Evolutionary conservation across 176 grass and related monocot species (phyloP).

Genomic region (Musa troglodytarum): DNA sequence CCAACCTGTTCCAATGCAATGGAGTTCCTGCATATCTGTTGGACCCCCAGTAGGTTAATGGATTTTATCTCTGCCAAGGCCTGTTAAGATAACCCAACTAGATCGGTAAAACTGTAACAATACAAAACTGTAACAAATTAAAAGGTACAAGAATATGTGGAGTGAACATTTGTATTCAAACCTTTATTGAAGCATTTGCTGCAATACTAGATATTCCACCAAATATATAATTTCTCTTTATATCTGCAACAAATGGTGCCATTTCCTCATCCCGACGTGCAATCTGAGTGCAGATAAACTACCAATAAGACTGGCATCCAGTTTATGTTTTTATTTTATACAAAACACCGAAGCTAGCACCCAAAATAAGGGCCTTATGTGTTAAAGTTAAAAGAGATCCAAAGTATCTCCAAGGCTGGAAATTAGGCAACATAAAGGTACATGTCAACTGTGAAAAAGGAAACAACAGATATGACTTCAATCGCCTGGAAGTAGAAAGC

Average conservation of each 20-base stretch:
- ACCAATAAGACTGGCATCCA: constrained; percentile 16
- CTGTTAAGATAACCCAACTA: constrained; percentile 31
- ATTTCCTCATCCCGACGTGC: constrained; percentile 89
- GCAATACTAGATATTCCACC: constrained; percentile 93
- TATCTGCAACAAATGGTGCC: constrained; percentile 68
- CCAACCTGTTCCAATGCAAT: constrained; percentile 86
- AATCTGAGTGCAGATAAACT: constrained; percentile 35
- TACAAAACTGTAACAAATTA: background rate
- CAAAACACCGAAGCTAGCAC: background rate
- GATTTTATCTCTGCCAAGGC: constrained; percentile 89
- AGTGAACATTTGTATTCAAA: constrained; percentile 24
- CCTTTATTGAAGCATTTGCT: constrained; percentile 87
- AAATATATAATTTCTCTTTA: constrained; percentile 90
- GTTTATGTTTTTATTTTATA: background rate
- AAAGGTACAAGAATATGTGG: constrained; percentile 19
- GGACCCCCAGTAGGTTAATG: constrained; percentile 90
- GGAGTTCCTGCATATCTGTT: constrained; percentile 97
- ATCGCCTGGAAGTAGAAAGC: background rate
- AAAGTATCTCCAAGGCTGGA: background rate
- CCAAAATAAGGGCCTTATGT: background rate
- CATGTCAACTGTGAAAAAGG: background rate
- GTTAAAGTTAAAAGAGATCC: background rate
- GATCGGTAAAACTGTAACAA: constrained; percentile 7
- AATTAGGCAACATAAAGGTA: background rate
- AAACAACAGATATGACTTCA: background rate